Percentiles rank a stretch among this genome's conserved stretches.
Conservation (phyloP, 1,284 basidiomycete genomes). For the Gomphus bonarii region DNA sequence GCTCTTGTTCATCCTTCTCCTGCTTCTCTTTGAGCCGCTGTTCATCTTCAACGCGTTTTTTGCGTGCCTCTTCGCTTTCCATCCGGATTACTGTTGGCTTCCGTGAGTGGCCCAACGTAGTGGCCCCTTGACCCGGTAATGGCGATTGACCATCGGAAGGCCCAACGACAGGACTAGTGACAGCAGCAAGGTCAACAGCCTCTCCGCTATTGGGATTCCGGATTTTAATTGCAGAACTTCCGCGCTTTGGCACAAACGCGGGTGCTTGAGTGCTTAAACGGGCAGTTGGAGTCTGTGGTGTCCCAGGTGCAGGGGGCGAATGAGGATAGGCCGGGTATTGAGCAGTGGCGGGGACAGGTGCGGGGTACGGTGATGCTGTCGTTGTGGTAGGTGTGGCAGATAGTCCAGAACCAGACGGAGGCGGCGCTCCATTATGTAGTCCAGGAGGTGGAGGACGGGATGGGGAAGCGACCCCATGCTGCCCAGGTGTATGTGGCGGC, state of each 20-base stretch:
- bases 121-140: constrained; percentile 27
- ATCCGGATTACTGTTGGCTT: constrained; percentile 32
- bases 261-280: constrained; percentile 51
- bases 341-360: not conserved
- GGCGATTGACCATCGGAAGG: constrained; percentile 33
- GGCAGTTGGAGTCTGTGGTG: constrained; percentile 26
- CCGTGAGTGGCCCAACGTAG: constrained; percentile 22
- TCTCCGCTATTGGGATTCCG: constrained; percentile 7
- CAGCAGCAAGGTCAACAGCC: constrained; percentile 13
- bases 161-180: constrained; percentile 17
- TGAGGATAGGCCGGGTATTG: constrained; percentile 1
- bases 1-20: constrained; percentile 20
- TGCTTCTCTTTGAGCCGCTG: constrained; percentile 19
- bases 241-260: constrained; percentile 46
- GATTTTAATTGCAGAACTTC: constrained; percentile 29
- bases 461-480: constrained; percentile 20
- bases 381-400: constrained; percentile 5
- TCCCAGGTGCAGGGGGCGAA: constrained; percentile 26
- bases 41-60: constrained; percentile 26
- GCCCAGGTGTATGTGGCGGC: constrained; percentile 30
- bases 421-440: not conserved
- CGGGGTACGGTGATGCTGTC: constrained; percentile 7
- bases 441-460: constrained; percentile 21
- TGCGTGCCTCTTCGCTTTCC: constrained; percentile 36
- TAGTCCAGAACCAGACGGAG: not conserved